Percentiles rank a stretch among this genome's conserved stretches.
phyloP scores from a whole-genome alignment of 768 basidiomycete genomes.

The Daedalea quercina region DNA sequence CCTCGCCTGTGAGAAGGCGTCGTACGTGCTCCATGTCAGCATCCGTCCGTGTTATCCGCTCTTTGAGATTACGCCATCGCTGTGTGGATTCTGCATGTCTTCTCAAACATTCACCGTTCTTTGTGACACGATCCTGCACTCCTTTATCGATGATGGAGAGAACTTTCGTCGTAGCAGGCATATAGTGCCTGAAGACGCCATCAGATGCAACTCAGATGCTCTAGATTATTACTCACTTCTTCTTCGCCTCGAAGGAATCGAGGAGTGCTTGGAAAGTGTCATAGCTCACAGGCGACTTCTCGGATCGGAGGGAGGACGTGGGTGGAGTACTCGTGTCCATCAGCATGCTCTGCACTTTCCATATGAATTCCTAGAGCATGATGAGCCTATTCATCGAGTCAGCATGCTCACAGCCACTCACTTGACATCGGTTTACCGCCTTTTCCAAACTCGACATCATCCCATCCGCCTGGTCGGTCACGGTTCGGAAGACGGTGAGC shows the following conservation, averaged over 20 bases:
- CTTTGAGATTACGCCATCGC: slow-evolving; percentile 75
- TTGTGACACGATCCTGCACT: slow-evolving; percentile 86
- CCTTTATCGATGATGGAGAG: slow-evolving; percentile 93
- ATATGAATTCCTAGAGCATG: slow-evolving; percentile 63
- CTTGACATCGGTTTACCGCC: slow-evolving; percentile 85
- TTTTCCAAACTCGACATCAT: slow-evolving; percentile 98
- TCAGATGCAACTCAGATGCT: neutral
- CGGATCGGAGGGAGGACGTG: slow-evolving; percentile 39
- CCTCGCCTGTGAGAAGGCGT: slow-evolving; percentile 43
- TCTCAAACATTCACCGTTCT: slow-evolving; percentile 92
- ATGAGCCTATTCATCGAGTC: neutral
- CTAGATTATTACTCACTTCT: slow-evolving; percentile 50
- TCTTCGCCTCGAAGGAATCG: slow-evolving; percentile 82
- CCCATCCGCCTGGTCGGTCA: slow-evolving; percentile 90
- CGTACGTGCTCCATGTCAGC: slow-evolving; percentile 72
- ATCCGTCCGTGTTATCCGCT: slow-evolving; percentile 77
- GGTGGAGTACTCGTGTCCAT: slow-evolving; percentile 41
- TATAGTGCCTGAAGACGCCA: slow-evolving; percentile 64
- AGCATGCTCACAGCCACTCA: slow-evolving; percentile 26
- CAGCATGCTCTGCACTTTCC: slow-evolving; percentile 60
- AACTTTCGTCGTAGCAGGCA: slow-evolving; percentile 90
- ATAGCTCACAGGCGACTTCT: slow-evolving; percentile 45
- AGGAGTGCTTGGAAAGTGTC: slow-evolving; percentile 62
- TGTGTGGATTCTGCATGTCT: slow-evolving; percentile 85
- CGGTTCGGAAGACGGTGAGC: slow-evolving; percentile 91